These are phyloP conservation scores for Globisporangium abappressorium DNA, from an alignment of 352 stramenopile species.

Conservation along the genomic window DNA sequence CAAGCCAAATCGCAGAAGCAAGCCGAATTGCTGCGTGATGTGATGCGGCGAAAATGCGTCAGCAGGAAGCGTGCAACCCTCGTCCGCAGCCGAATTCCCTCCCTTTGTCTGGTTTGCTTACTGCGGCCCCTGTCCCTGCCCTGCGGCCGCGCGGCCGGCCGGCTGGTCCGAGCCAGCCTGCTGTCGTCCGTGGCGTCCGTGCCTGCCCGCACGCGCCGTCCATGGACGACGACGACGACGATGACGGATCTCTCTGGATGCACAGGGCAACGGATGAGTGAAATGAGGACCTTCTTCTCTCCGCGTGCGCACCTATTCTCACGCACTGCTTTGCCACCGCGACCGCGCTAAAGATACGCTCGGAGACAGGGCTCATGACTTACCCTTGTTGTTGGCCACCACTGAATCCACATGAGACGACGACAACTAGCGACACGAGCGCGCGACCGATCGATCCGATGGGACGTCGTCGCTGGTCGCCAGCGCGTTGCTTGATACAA, in stretches of 20 bases:
- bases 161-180: background rate
- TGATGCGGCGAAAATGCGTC: slow-evolving; percentile 12
- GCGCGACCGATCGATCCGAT: background rate
- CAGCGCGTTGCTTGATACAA: background rate
- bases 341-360: slow-evolving; percentile 4
- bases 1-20: background rate
- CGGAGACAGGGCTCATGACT: background rate
- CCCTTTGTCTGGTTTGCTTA: background rate
- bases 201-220: background rate
- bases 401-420: slow-evolving; percentile 2
- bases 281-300: background rate
- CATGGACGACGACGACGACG: background rate
- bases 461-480: background rate
- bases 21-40: background rate
- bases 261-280: background rate
- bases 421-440: background rate
- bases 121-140: background rate
- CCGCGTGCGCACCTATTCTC: background rate
- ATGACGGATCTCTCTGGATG: background rate
- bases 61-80: slow-evolving; percentile 8
- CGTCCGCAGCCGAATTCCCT: background rate
- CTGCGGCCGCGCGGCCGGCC: background rate
- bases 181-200: background rate
- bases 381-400: background rate
- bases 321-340: slow-evolving; percentile 1